Conservation (phyloP, 495 filamentous ascomycete genomes). For the Penicillium cataractarum region DNA sequence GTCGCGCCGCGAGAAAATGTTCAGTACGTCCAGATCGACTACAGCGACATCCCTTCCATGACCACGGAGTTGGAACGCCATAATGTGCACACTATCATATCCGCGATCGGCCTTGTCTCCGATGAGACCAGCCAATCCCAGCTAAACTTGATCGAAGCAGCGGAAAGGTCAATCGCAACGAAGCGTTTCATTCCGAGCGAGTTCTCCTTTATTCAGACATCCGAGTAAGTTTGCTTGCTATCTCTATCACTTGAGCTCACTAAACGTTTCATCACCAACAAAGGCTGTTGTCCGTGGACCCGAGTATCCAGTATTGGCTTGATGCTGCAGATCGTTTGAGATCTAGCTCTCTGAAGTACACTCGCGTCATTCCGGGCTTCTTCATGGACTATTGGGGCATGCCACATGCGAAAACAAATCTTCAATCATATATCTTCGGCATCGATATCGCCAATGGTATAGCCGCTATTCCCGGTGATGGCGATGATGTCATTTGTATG, state of each 20-base stretch:
- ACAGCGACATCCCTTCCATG: slow-evolving; percentile 42
- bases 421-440: slow-evolving; percentile 43
- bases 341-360: slow-evolving; percentile 46
- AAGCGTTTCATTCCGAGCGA: slow-evolving; percentile 55
- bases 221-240: slow-evolving; percentile 26
- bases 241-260: not conserved
- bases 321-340: slow-evolving; percentile 36
- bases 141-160: slow-evolving; percentile 54
- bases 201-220: slow-evolving; percentile 47
- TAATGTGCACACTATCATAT: slow-evolving; percentile 57
- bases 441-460: slow-evolving; percentile 48
- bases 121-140: slow-evolving; percentile 40
- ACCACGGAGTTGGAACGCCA: slow-evolving; percentile 46
- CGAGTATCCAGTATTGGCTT: slow-evolving; percentile 41
- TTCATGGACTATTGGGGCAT: slow-evolving; percentile 62
- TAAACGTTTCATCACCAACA: not conserved
- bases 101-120: slow-evolving; percentile 43
- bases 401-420: slow-evolving; percentile 47
- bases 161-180: slow-evolving; percentile 45
- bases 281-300: slow-evolving; percentile 39
- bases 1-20: not conserved
- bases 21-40: slow-evolving; percentile 41
- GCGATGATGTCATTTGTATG: slow-evolving; percentile 51
- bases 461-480: slow-evolving; percentile 57
- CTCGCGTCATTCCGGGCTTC: slow-evolving; percentile 51